Evolutionary conservation across 495 filamentous ascomycete genomes (phyloP), one percentile per base, ranked within the genome.

Genomic region (Penicillium manginii): DNA sequence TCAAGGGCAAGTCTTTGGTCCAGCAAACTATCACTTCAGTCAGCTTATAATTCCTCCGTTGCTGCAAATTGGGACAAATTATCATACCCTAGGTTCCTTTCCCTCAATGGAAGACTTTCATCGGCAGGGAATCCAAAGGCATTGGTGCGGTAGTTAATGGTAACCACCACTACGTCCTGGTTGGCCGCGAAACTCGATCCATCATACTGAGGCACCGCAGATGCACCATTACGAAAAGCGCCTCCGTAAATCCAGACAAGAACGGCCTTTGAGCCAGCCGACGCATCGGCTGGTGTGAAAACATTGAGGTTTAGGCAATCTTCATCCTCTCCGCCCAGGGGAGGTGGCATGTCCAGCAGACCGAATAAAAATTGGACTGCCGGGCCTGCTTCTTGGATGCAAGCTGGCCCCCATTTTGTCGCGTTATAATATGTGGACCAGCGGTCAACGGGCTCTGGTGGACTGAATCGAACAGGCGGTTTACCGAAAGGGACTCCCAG

Each of bases 271-370:
- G 60, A 61, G 10, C 54, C 60, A 8, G 55, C 33, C 15, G 58
- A 60, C 8, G 57, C 51, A 19, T 50, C 29, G 2, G 54, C 52
- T 3, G 67, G 69, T 9, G 59, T 61, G 43, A 58, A 70, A 15
- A 72, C 65, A 48, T 84, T 80, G 0, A 83, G 65, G 52, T 80
- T 79, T 4, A 82, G 67, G 57, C 78, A 83, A 54, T 82, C 79
- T 55, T 83, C 79, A 51, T 69, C 75, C 49, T 50, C 58, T 4
- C 52, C 58, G 17, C 43, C 65, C 60, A 12, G 57, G 32, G 22
- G 61, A 31, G 15, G 37, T 5, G 23, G 65, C 60, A 58, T 62
- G 15, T 57, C 58, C 17, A 62, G 57, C 26, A 22, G 21, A 6
- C 43, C 14, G 37, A 50, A 58, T 4, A 49, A 29, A 33, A 31